A percentile compares a stretch with the other conserved stretches of the same genome.
Evolutionary conservation across 2,329 filamentous ascomycete genomes (phyloP).

Genomic region (Fusarium piperis): DNA sequence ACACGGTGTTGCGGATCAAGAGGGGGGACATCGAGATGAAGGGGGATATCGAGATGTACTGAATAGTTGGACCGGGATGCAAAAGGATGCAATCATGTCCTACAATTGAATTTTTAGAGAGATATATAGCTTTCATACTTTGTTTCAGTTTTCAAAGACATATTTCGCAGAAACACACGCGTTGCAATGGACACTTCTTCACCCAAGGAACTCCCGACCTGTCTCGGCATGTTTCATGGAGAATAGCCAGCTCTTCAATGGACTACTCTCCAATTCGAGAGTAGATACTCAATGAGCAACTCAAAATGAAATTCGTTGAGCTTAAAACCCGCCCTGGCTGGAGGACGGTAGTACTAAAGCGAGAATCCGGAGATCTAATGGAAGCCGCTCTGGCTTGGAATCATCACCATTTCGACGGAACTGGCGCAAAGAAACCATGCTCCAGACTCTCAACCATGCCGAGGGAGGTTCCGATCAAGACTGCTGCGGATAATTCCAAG

Average conservation of each 20-base stretch:
- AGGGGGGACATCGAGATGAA: not conserved
- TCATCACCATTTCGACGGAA: not conserved
- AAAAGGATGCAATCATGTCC: not conserved
- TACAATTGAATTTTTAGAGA: not conserved
- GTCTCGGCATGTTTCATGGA: conserved; percentile 31
- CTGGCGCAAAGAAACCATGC: not conserved
- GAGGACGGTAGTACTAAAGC: conserved; percentile 19
- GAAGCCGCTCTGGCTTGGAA: conserved; percentile 29
- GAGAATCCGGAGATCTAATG: not conserved
- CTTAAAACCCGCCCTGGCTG: conserved; percentile 3
- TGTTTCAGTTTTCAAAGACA: not conserved
- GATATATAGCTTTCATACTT: not conserved
- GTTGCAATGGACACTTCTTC: too few species aligned
- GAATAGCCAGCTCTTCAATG: not conserved
- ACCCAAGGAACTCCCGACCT: conserved; percentile 32
- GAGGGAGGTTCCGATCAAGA: not conserved
- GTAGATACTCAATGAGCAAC: not conserved
- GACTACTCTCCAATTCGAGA: not conserved
- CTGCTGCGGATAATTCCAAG: not conserved
- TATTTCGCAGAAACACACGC: too few species aligned
- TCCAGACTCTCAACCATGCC: not conserved
- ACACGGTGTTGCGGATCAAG: conserved; percentile 1
- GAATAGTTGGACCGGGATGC: not conserved
- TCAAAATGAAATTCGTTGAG: conserved; percentile 16
- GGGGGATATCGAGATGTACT: not conserved